These are phyloP conservation scores for Aspergillus avenaceus DNA, from an alignment of 495 filamentous ascomycete species.

Conservation along the genomic window DNA sequence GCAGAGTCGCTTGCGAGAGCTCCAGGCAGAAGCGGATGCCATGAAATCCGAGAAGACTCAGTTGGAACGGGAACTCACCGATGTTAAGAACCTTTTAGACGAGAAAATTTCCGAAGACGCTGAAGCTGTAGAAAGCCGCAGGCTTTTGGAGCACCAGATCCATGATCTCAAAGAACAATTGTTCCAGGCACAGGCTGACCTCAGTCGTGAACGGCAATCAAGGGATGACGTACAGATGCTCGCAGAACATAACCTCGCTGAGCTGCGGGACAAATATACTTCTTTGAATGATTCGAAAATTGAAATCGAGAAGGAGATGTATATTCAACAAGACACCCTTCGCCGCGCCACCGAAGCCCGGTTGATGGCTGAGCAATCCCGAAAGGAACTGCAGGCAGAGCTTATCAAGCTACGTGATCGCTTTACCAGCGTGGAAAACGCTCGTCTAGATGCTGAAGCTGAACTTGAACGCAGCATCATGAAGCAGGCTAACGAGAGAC, in stretches of 20 bases:
- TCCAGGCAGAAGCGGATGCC: slow-evolving; percentile 82
- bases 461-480: slow-evolving; percentile 75
- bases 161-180: slow-evolving; percentile 81
- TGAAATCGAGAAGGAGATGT: slow-evolving; percentile 96
- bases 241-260: slow-evolving; percentile 78
- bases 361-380: slow-evolving; percentile 72
- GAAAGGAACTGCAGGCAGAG: slow-evolving; percentile 84
- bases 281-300: slow-evolving; percentile 94
- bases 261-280: slow-evolving; percentile 78
- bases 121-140: slow-evolving; percentile 78
- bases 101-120: slow-evolving; percentile 86
- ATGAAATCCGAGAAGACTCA: slow-evolving; percentile 79
- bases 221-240: slow-evolving; percentile 92
- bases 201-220: slow-evolving; percentile 91
- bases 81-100: slow-evolving; percentile 81
- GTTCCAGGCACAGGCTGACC: slow-evolving; percentile 78
- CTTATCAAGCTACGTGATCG: slow-evolving; percentile 76
- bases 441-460: slow-evolving; percentile 75
- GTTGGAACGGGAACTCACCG: slow-evolving; percentile 81
- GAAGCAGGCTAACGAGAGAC: slow-evolving; percentile 74
- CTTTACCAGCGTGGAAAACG: slow-evolving; percentile 78
- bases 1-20: slow-evolving; percentile 70
- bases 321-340: slow-evolving; percentile 91
- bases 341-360: slow-evolving; percentile 82
- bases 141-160: slow-evolving; percentile 82